Base-by-base conservation (phyloP, 768 basidiomycete species). In the Daedaleopsis sinensis region DNA sequence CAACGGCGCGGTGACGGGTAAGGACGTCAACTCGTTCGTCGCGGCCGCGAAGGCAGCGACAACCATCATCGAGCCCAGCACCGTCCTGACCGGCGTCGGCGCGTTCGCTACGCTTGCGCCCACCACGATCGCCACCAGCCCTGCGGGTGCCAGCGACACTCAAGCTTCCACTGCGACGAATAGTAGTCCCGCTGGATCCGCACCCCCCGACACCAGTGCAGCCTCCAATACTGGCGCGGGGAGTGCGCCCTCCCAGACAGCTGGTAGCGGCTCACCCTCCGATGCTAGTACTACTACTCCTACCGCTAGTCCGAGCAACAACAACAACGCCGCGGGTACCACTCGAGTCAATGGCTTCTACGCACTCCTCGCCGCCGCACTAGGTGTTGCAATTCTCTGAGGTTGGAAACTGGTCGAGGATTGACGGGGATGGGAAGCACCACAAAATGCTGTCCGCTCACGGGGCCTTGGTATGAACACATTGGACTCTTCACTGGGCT, bases 71-170 rank as follows among this genome's bases (percentile, higher is more conserved):
- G 71, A 12, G 76, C 76, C 57, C 37, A 32, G 52, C 18, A 55
- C 67, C 42, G 82, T 80, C 12, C 77, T 84, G 16, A 74, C 75
- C 3, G 84, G 84, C 13, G 52, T 74, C 4, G 81, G 78, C n/a
- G 84, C 82, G 1, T 79, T 78, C 18, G 83, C 83, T 1, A 78
- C 82, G 3, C 76, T 76, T 5, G 62, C 66, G 12, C 79, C 82
- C 7, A 74, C 15, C 64, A 32, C 27, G 7, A 32, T 32, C 7
- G 71, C 27, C 2, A 49, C 47, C 13, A 16, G 19, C 4, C 71
- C 62, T 62, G 73, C 69, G 5, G 69, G 64, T 2, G 64, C 72
- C 7, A 32, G 27, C 27, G 27, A 32, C 27, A 32, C 27, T 3
- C 27, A 32, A 7, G 27, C 27, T 32, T 7, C 27, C 27, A 3